Percentiles rank a stretch among this genome's conserved stretches.
phyloP scores from a whole-genome alignment of 129 eudicot species.

The Helianthus tuberosus region DNA sequence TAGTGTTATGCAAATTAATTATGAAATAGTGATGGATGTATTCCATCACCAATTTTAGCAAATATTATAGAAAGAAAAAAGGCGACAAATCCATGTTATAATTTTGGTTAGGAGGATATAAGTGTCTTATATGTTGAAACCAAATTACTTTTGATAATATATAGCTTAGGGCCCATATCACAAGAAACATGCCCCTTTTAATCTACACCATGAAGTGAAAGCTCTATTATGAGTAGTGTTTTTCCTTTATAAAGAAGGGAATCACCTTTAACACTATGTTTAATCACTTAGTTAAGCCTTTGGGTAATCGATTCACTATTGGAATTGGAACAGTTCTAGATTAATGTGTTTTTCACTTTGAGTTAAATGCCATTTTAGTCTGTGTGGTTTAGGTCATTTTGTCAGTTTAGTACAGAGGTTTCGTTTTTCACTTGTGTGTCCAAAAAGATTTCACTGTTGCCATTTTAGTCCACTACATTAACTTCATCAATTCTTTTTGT shows the following conservation, averaged over 20 bases:
- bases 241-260: conserved; percentile 33
- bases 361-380: too few species aligned
- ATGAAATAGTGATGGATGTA: not conserved
- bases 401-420: too few species aligned
- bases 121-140: conserved; percentile 16
- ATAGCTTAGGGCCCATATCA: conserved; percentile 24
- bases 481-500: too few species aligned
- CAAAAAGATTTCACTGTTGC: too few species aligned
- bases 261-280: conserved; percentile 37
- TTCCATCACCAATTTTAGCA: not conserved
- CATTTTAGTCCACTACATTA: too few species aligned
- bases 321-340: conserved; percentile 25
- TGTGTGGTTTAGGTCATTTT: too few species aligned
- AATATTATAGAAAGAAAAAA: not conserved
- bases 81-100: conserved; percentile 15
- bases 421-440: too few species aligned
- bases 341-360: not conserved
- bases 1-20: not conserved
- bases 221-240: conserved; percentile 31
- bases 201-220: conserved; percentile 30
- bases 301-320: conserved; percentile 22
- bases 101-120: conserved; percentile 8
- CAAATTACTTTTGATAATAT: conserved; percentile 16
- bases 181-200: conserved; percentile 17
- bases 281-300: conserved; percentile 25